A percentile compares a stretch with the other conserved stretches of the same genome.
phyloP scores from a whole-genome alignment of 106 monocot species.

The Cymbidium sinense region DNA sequence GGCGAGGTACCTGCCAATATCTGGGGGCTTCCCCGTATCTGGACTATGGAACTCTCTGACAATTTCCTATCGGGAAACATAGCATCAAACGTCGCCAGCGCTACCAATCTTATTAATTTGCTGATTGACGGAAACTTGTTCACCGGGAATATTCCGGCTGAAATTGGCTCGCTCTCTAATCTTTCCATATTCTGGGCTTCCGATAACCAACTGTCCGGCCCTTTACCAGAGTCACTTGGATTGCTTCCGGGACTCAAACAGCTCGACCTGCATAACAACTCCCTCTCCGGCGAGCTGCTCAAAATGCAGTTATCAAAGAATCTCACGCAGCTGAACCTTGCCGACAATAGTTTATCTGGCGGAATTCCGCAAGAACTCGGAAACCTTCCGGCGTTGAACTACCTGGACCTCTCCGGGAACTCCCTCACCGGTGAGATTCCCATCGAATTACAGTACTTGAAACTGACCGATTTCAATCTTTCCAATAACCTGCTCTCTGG shows the following conservation, averaged over 20 bases:
- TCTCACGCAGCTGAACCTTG: slow-evolving; percentile 61
- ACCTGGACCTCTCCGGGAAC: slow-evolving; percentile 73
- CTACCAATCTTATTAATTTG: slow-evolving; percentile 43
- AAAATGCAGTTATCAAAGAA: slow-evolving; percentile 35
- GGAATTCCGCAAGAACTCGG: slow-evolving; percentile 65
- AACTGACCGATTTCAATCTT: slow-evolving; percentile 58
- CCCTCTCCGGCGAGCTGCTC: slow-evolving; percentile 42
- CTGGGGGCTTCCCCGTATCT: slow-evolving; percentile 54
- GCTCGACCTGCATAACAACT: slow-evolving; percentile 52
- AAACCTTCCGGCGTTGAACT: slow-evolving; percentile 53
- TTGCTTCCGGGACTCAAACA: slow-evolving; percentile 32
- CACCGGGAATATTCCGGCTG: slow-evolving; percentile 48
- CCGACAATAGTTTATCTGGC: slow-evolving; percentile 49
- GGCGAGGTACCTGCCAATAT: slow-evolving; percentile 48
- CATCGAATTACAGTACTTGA: slow-evolving; percentile 49
- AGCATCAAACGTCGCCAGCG: slow-evolving; percentile 34
- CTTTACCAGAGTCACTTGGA: slow-evolving; percentile 39
- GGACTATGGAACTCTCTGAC: slow-evolving; percentile 37
- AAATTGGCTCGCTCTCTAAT: slow-evolving; percentile 29
- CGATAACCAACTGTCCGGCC: slow-evolving; percentile 50
- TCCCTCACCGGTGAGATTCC: slow-evolving; percentile 54
- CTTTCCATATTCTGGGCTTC: slow-evolving; percentile 41
- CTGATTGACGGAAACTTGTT: slow-evolving; percentile 41
- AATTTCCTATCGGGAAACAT: slow-evolving; percentile 56
- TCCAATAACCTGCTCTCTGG: slow-evolving; percentile 73